Base-by-base conservation (phyloP, 208 protist genomes). In the Crithidia brevicula region DNA sequence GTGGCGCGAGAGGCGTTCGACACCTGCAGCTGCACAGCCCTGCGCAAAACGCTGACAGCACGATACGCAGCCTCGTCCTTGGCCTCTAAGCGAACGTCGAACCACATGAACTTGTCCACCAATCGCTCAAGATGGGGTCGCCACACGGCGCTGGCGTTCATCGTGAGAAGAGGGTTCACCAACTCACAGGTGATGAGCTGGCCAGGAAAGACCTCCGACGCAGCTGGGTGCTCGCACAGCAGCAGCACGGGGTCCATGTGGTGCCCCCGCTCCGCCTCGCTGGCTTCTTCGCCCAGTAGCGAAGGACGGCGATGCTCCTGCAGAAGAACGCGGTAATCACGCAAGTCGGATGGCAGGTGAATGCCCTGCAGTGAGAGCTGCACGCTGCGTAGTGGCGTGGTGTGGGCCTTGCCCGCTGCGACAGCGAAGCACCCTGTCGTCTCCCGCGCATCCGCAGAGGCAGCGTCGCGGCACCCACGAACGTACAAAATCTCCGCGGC, bases 171-270 rank as follows among this genome's bases (percentile, higher is more conserved):
- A 6, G 88, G 88, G 38, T 82, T 71, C 7, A 57, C 73, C 47
- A 94, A 57, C 42, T 65, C 73, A 63, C 88, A 94, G 9, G 75
- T 81, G 18, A 94, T 51, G 31, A 94, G 71, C 62, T 94, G 82
- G 13, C 63, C 51, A 0, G 88, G 88, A 47, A 91, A 94, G 10
- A 88, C n/a, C 27, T 42, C 27, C 1, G 88, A 94, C 8, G 60
- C 51, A 8, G 18, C 59, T 4, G 79, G 75, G 8, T 67, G 20
- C 46, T 53, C 45, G 52, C 88, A 94, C 16, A 68, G 28, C 28
- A 86, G 59, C 28, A 25, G 20, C 20, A 63, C 20, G 16, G 57
- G 57, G 18, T 10, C n/a, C 43, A 11, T 0, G 34, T 45, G 23
- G 70, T 66, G 36, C 36, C 45, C 53, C 9, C 23, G 18, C 45